Conservation (phyloP, 2,329 filamentous ascomycete species). For the Fusarium cicatricum region DNA sequence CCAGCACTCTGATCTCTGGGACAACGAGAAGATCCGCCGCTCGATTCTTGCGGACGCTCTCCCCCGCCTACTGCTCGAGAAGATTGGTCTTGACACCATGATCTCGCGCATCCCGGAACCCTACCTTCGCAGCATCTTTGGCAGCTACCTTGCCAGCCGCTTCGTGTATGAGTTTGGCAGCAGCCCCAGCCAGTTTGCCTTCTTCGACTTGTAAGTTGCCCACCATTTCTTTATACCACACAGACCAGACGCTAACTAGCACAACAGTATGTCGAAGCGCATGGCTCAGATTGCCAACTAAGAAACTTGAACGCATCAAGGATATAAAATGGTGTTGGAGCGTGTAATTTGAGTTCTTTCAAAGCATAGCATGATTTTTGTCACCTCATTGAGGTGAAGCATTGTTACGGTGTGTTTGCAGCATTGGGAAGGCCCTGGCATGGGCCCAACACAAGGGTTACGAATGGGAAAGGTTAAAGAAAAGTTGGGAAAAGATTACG, state of each 20-base stretch:
- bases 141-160: constrained; percentile 90
- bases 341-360: constrained; percentile 33
- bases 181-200: constrained; percentile 93
- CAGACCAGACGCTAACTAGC: constrained; percentile 43
- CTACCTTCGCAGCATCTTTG: constrained; percentile 95
- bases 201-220: constrained; percentile 91
- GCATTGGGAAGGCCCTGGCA: constrained; percentile 39
- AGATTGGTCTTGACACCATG: constrained; percentile 91
- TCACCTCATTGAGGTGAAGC: constrained; percentile 35
- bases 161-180: constrained; percentile 98
- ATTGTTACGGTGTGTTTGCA: constrained; percentile 40
- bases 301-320: constrained; percentile 16
- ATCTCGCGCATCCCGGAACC: constrained; percentile 87
- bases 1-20: constrained; percentile 91
- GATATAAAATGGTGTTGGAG: constrained; percentile 30
- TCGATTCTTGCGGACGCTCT: constrained; percentile 86
- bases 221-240: background rate
- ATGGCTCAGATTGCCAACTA: constrained; percentile 57
- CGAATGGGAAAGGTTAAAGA: constrained; percentile 40
- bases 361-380: constrained; percentile 40
- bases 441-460: constrained; percentile 33
- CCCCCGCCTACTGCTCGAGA: constrained; percentile 81
- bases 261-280: constrained; percentile 69
- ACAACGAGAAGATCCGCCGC: constrained; percentile 78
- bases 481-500: constrained; percentile 41